Evolutionary conservation across 2,329 filamentous ascomycete species (phyloP).

Genomic region (Botrytis cinerea): DNA sequence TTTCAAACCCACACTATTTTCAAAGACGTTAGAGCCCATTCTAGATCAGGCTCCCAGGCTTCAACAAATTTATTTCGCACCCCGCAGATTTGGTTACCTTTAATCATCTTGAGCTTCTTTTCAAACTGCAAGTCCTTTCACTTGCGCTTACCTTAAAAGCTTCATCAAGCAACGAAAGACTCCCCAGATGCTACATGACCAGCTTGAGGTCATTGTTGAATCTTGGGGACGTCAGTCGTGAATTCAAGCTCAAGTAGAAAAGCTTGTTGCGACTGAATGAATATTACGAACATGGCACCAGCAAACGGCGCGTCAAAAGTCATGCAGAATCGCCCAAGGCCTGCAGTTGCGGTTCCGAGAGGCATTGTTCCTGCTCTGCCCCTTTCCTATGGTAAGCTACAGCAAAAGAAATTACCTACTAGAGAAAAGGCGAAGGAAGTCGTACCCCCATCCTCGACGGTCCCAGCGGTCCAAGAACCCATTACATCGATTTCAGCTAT

Average conservation of each 20-base stretch:
- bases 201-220: slow-evolving; percentile 41
- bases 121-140: slow-evolving; percentile 24
- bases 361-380: slow-evolving; percentile 41
- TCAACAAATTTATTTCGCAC: slow-evolving; percentile 23
- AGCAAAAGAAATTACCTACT: slow-evolving; percentile 35
- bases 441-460: slow-evolving; percentile 22
- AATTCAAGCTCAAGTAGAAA: slow-evolving; percentile 25
- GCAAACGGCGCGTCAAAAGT: slow-evolving; percentile 36
- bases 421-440: slow-evolving; percentile 34
- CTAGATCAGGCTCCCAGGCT: slow-evolving; percentile 5
- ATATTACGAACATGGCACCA: slow-evolving; percentile 36
- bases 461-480: slow-evolving; percentile 25
- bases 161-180: slow-evolving; percentile 18
- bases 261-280: slow-evolving; percentile 13
- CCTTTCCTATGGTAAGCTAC: slow-evolving; percentile 41
- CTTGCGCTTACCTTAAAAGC: slow-evolving; percentile 20
- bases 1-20: neutral
- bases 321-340: slow-evolving; percentile 38
- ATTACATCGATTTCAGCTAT: slow-evolving; percentile 25
- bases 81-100: slow-evolving; percentile 17
- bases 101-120: slow-evolving; percentile 24
- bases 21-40: neutral
- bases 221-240: slow-evolving; percentile 43
- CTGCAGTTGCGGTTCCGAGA: slow-evolving; percentile 34
- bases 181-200: slow-evolving; percentile 27